Evolutionary conservation across 169 alveolate genomes (phyloP).

Genomic region (Perkinsus chesapeaki): DNA sequence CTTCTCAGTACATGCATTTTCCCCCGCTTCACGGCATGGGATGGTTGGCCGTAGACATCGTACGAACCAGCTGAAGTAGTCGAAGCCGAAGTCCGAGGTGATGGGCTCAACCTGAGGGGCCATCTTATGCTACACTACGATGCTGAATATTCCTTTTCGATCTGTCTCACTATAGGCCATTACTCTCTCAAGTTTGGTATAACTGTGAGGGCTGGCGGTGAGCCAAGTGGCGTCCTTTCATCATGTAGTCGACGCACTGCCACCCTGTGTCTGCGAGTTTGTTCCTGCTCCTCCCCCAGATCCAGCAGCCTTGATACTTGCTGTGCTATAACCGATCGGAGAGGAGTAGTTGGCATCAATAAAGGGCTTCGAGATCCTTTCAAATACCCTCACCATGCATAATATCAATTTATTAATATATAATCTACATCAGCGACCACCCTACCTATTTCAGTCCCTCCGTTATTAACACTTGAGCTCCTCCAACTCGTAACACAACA

Average conservation of each 20-base stretch:
- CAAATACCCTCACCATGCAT: too few relatives aligned
- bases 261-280: too few relatives aligned
- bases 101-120: too few relatives aligned
- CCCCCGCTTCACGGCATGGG: background rate
- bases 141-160: too few relatives aligned
- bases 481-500: too few relatives aligned
- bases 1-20: background rate
- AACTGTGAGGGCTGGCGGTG: background rate
- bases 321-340: background rate
- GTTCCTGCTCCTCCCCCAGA: background rate
- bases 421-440: too few relatives aligned
- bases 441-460: too few relatives aligned
- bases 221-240: background rate
- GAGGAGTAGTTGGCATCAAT: background rate
- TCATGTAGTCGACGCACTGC: too few relatives aligned
- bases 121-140: too few relatives aligned
- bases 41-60: background rate
- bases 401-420: too few relatives aligned
- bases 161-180: background rate
- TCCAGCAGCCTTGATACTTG: background rate
- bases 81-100: too few relatives aligned
- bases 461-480: too few relatives aligned
- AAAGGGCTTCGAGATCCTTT: background rate
- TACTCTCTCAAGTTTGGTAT: background rate
- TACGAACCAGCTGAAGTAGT: background rate